Conservation (phyloP, 371 early-diverging fungal species). For the Cladochytrium tenue region DNA sequence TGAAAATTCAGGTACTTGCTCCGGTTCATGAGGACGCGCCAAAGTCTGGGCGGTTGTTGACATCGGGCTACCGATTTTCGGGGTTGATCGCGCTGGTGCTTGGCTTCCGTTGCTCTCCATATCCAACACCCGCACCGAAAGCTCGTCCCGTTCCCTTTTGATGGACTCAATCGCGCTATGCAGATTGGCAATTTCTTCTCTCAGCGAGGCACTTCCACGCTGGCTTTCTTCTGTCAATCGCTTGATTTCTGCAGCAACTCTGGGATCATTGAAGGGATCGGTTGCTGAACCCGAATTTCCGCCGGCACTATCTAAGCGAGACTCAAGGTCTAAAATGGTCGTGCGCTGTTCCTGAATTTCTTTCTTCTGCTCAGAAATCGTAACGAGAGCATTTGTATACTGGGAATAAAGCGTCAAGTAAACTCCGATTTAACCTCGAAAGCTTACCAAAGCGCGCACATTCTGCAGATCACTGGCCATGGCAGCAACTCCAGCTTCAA, state of each 20-base stretch:
- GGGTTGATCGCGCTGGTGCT: too few relatives aligned
- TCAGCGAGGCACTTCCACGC: background rate
- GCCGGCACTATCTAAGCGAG: background rate
- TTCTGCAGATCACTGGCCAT: background rate
- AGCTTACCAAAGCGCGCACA: background rate
- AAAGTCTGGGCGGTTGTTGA: too few relatives aligned
- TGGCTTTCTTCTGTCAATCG: background rate
- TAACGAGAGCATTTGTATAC: background rate
- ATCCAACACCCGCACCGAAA: background rate
- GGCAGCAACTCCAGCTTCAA: background rate
- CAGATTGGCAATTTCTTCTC: constrained; percentile 16
- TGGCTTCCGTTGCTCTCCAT: background rate
- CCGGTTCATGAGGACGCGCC: too few relatives aligned
- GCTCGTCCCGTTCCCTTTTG: constrained; percentile 20
- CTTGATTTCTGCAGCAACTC: background rate
- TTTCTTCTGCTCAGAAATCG: background rate
- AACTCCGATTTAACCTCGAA: background rate
- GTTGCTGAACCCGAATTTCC: background rate
- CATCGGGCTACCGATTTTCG: too few relatives aligned
- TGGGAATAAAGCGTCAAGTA: background rate
- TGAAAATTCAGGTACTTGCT: too few relatives aligned
- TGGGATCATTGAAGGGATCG: constrained; percentile 1
- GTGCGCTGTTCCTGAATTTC: background rate
- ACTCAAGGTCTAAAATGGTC: background rate
- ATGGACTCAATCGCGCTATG: constrained; percentile 12